phyloP scores from a whole-genome alignment of 202 grass and related monocot species.

The Schoenoplectus triqueter region DNA sequence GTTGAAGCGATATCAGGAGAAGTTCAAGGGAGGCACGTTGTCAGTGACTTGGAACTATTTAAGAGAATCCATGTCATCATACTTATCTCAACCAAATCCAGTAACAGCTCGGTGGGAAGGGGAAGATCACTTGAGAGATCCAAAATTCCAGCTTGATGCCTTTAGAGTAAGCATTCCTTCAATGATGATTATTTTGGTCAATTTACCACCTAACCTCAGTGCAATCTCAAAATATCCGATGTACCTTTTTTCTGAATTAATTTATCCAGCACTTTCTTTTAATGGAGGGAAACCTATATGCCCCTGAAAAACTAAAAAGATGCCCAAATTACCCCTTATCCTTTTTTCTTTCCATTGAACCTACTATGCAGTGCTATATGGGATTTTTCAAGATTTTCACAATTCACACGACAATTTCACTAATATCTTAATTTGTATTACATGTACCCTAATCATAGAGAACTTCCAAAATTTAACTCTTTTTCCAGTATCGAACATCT shows the following conservation, averaged over 20 bases:
- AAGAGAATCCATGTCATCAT: slow-evolving; percentile 91
- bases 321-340: not conserved
- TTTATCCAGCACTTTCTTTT: not conserved
- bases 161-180: slow-evolving; percentile 69
- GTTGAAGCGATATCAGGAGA: slow-evolving; percentile 89
- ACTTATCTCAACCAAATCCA: slow-evolving; percentile 91
- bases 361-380: not conserved
- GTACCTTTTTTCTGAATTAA: not conserved
- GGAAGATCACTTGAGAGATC: slow-evolving; percentile 92
- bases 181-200: not conserved
- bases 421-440: not conserved
- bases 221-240: not conserved
- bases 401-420: not conserved
- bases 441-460: not conserved
- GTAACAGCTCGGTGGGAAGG: slow-evolving; percentile 98
- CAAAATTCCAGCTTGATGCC: slow-evolving; percentile 93
- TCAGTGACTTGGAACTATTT: slow-evolving; percentile 95
- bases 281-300: not conserved
- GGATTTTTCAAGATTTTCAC: not conserved
- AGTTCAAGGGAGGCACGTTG: slow-evolving; percentile 87
- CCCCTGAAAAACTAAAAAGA: not conserved
- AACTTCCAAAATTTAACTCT: slow-evolving; percentile 40
- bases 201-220: not conserved
- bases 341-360: not conserved
- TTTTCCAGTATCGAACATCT: slow-evolving; percentile 84